Evolutionary conservation across 768 basidiomycete species (phyloP).

Genomic region (Tulasnella sp.): DNA sequence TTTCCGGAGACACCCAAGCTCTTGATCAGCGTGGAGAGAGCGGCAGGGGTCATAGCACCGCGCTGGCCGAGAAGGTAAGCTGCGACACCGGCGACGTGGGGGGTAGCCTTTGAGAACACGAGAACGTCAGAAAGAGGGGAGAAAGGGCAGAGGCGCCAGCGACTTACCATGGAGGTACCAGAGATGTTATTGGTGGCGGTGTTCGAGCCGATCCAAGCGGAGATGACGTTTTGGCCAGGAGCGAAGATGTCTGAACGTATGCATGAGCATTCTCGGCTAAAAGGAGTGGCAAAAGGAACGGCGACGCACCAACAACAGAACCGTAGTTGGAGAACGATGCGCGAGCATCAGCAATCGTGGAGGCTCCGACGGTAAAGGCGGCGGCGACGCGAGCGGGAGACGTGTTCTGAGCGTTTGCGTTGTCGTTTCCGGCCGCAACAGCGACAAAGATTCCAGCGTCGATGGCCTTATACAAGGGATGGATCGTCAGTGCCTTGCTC

Average conservation of each 20-base stretch:
- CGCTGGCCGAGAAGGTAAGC: conserved; percentile 19
- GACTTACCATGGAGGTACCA: conserved; percentile 25
- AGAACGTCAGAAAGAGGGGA: background rate
- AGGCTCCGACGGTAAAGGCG: conserved; percentile 32
- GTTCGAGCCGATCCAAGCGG: conserved; percentile 20
- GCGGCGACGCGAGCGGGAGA: conserved; percentile 30
- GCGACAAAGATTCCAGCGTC: conserved; percentile 29
- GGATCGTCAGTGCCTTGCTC: background rate
- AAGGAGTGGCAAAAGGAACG: background rate
- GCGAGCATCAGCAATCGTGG: conserved; percentile 69
- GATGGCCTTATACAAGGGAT: conserved; percentile 17
- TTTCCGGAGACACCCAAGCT: background rate
- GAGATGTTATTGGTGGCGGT: conserved; percentile 26
- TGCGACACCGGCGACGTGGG: conserved; percentile 21
- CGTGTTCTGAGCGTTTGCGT: conserved; percentile 28
- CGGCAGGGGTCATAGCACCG: conserved; percentile 20
- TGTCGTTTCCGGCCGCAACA: conserved; percentile 33
- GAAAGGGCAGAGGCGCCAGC: no score
- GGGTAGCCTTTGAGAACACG: background rate
- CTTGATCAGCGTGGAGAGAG: conserved; percentile 23
- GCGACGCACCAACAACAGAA: conserved; percentile 17
- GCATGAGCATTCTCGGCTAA: background rate
- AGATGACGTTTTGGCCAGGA: conserved; percentile 24
- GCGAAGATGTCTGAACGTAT: conserved; percentile 20
- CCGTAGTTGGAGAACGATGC: conserved; percentile 69